Base-by-base conservation (phyloP, 495 filamentous ascomycete genomes). In the Aspergillus conjunctus region DNA sequence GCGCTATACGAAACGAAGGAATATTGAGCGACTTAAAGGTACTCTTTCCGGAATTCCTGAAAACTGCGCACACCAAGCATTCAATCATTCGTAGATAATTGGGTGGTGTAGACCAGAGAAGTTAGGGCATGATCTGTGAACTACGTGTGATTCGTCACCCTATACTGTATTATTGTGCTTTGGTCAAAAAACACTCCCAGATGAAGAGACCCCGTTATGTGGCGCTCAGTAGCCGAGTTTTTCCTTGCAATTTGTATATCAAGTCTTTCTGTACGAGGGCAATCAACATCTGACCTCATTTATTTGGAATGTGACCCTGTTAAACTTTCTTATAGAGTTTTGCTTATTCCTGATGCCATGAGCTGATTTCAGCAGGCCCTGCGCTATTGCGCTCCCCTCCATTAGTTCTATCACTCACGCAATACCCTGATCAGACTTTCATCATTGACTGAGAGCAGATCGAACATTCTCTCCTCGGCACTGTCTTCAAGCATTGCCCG, bases 241-340 rank as follows among this genome's bases (percentile, higher is more conserved):
- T 39, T 7, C 34, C 14, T 39, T 39, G 34, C 34, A 39, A 39
- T 39, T 39, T 39, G 34, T 39, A 39, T 39, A 7, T 39, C 34
- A 7, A 39, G 34, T 39, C 34, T 7, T 39, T 7, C 34, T 39
- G 7, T 7, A 39, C 7, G 34, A 39, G 34, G 34, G 34, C 7
- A 39, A 7, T 39, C 14, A 39, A 39, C 14, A n/a, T 39, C 7
- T 39, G 34, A 39, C 34, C 34, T 39, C 14, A 7, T 39, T 39
- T 39, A 39, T 39, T 39, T 39, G n/a, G 34, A 39, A 39, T 39
- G 34, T 39, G 34, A 39, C n/a, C n/a, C n/a, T n/a, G n/a, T n/a
- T n/a, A n/a, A n/a, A n/a, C n/a, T n/a, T n/a, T n/a, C n/a, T n/a
- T 39, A 39, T 39, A 39, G 34, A 14, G 7, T 39, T 39, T 39